Base-by-base conservation (phyloP, 768 basidiomycete genomes). In the Nidularia pulvinata region DNA sequence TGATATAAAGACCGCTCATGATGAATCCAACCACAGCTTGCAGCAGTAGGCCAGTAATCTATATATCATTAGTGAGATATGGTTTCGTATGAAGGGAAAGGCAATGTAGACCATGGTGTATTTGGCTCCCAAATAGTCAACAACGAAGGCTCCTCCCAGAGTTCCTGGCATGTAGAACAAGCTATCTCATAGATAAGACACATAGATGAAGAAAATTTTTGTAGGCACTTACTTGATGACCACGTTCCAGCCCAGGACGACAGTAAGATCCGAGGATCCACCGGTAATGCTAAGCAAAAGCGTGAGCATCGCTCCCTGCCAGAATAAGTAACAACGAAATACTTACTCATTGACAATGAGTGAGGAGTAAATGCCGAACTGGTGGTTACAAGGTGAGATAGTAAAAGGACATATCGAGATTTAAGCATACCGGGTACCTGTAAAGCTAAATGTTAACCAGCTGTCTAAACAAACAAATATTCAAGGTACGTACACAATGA, bases 1-100 rank as follows among this genome's bases (percentile, higher is more conserved):
- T 84, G 49, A 14, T 22, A 70, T 95, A 97, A 16, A 84, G 72
- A 1, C 92, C 95, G 56, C 90, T 90, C 88, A 98, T 91, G 67
- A 93, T 82, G 71, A 97, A 97, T 5, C 95, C 91, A 47, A 91
- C 73, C 57, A 90, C 48, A 2, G 88, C 85, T 66, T 93, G 91
- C 25, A 69, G 59, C 30, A 91, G 39, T 7, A 92, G 77, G 45
- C 91, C 90, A 30, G 64, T 59, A 58, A 92, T 91, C 88, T 89
- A 59, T 6, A 39, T 35, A 13, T 22, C 52, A 46, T 33, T 19
- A 39, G 44, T 30, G 34, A 11, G 14, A 32, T 19, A 7, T 10
- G 6, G 10, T 14, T 16, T 2, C 11, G 33, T 32, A 33, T 19
- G 10, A 14, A 19, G 22, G 34, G 39, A 37, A n/a, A 7, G 14